Percentiles rank a stretch among this genome's conserved stretches.
Conservation (phyloP, 352 stramenopile genomes). For the Pilasporangium apinafurcum region DNA sequence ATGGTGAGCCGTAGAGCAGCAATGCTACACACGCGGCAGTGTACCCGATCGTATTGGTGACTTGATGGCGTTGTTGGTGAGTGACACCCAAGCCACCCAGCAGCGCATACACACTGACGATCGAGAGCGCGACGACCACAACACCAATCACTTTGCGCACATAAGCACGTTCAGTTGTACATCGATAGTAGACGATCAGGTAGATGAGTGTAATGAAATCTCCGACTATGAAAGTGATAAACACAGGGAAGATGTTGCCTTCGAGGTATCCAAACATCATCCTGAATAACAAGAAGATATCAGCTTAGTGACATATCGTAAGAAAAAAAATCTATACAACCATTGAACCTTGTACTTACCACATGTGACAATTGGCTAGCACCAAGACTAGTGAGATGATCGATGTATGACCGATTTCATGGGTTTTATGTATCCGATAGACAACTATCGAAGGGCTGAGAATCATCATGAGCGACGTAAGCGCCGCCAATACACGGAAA, state of each 20-base stretch:
- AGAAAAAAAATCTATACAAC: background rate
- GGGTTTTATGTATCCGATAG: conserved; percentile 18
- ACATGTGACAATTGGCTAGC: conserved; percentile 36
- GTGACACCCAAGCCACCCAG: conserved; percentile 16
- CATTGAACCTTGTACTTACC: conserved; percentile 1
- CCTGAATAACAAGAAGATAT: background rate
- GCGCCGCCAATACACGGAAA: too few relatives aligned
- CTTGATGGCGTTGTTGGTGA: conserved; percentile 8
- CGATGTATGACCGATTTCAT: conserved; percentile 30
- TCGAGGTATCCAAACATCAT: conserved; percentile 25
- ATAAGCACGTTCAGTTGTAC: conserved; percentile 2
- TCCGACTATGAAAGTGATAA: conserved; percentile 28
- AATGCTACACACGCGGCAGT: background rate
- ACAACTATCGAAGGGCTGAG: conserved; percentile 36
- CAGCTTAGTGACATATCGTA: background rate
- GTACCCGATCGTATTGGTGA: conserved; percentile 15
- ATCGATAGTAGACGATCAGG: conserved; percentile 15
- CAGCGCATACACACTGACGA: conserved; percentile 20
- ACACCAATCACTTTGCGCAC: conserved; percentile 6
- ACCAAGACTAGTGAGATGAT: conserved; percentile 47
- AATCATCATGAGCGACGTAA: conserved; percentile 23
- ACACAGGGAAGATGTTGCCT: conserved; percentile 33
- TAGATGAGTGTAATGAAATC: conserved; percentile 9
- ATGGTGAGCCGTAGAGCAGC: conserved; percentile 21
- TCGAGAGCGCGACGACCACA: conserved; percentile 4